Evolutionary conservation across 2,329 filamentous ascomycete genomes (phyloP).

Genomic region (Mariannaea sp.): DNA sequence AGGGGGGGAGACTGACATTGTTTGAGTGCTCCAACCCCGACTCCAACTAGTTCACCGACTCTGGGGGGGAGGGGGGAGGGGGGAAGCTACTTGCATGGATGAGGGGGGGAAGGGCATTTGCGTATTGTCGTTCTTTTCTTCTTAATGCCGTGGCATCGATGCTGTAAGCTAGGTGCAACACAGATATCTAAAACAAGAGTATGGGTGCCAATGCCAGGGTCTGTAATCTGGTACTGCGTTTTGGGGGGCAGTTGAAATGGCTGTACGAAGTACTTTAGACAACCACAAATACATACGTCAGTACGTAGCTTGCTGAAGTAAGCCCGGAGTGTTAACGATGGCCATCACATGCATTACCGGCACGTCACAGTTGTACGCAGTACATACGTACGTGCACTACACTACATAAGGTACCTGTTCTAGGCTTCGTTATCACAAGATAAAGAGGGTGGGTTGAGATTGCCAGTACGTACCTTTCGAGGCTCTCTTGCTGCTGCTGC

Average conservation of each 20-base stretch:
- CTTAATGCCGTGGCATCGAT: conserved; percentile 22
- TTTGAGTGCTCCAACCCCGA: too few relatives aligned
- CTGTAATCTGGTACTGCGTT: too few relatives aligned
- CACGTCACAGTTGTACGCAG: not conserved
- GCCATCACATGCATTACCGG: conserved; percentile 18
- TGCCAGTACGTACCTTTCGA: too few relatives aligned
- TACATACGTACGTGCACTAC: not conserved
- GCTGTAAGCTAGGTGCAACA: conserved; percentile 4
- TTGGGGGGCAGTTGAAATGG: too few relatives aligned
- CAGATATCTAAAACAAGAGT: not conserved
- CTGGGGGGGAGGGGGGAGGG: not conserved
- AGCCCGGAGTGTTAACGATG: not conserved
- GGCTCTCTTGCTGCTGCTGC: not conserved
- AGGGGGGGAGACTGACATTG: too few relatives aligned
- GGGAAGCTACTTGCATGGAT: not conserved
- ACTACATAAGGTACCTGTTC: not conserved
- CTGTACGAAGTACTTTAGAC: too few relatives aligned
- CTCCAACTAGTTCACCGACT: not conserved
- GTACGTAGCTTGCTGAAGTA: too few relatives aligned
- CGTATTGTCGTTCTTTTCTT: too few relatives aligned
- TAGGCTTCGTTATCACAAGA: not conserved
- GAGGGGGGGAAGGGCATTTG: conserved; percentile 13
- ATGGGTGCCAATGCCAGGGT: not conserved
- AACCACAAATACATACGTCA: too few relatives aligned
- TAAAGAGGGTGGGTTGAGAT: not conserved